Conservation (phyloP, 2,329 filamentous ascomycete genomes). For the Phialophora chinensis region DNA sequence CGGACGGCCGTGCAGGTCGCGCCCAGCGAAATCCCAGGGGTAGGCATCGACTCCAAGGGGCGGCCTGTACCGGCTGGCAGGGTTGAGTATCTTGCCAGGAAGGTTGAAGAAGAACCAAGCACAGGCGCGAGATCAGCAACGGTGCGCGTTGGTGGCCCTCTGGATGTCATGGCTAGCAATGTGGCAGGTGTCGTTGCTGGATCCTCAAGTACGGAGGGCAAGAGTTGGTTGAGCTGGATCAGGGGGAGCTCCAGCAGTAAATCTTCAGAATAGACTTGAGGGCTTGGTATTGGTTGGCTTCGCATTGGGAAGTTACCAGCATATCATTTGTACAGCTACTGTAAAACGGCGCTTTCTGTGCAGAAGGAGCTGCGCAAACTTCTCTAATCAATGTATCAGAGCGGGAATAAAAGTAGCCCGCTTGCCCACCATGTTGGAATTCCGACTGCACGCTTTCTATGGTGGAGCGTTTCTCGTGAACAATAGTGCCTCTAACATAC, state of each 20-base stretch:
- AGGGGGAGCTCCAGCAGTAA: slow-evolving; percentile 22
- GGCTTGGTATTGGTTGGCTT: background rate
- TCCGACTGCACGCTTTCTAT: background rate
- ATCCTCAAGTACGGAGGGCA: slow-evolving; percentile 16
- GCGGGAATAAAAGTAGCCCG: background rate
- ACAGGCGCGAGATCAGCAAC: slow-evolving; percentile 20
- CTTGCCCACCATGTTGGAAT: background rate
- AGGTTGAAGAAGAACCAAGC: slow-evolving; percentile 19
- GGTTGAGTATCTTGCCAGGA: slow-evolving; percentile 32
- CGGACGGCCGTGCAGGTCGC: slow-evolving; percentile 15
- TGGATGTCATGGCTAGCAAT: slow-evolving; percentile 37
- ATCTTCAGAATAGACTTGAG: background rate
- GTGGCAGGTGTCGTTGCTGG: slow-evolving; percentile 25
- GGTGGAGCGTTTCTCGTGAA: background rate
- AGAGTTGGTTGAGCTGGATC: slow-evolving; percentile 34
- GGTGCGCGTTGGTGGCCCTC: slow-evolving; percentile 28
- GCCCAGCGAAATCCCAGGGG: slow-evolving; percentile 33
- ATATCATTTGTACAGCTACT: slow-evolving; percentile 22
- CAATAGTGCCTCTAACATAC: background rate
- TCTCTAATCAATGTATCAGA: background rate
- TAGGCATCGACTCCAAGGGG: slow-evolving; percentile 39
- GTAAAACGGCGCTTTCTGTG: background rate
- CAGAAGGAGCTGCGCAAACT: background rate
- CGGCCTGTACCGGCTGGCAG: slow-evolving; percentile 36
- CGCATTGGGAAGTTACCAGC: background rate